These are phyloP conservation scores for Madurella fahalii DNA, from an alignment of 2,329 filamentous ascomycete species.

Conservation along the genomic window DNA sequence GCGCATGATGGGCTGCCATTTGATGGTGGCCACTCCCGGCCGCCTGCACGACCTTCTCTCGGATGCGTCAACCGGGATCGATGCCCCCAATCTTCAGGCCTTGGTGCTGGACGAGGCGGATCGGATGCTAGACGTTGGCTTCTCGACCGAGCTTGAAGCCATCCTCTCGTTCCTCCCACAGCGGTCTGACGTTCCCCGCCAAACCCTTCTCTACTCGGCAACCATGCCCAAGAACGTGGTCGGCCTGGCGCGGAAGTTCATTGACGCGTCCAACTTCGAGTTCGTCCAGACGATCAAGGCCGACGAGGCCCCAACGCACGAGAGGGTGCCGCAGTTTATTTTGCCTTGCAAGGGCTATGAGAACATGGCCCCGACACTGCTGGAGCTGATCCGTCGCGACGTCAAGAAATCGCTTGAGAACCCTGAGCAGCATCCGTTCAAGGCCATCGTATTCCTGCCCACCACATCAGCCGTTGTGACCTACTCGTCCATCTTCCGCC, in stretches of 20 bases:
- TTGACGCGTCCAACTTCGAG: conserved; percentile 76
- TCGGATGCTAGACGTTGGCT: conserved; percentile 95
- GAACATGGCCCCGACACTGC: conserved; percentile 70
- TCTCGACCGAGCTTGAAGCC: conserved; percentile 59
- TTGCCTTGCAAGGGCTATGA: conserved; percentile 65
- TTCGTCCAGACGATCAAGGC: conserved; percentile 84
- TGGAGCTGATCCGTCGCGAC: conserved; percentile 69
- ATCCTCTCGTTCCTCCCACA: conserved; percentile 63
- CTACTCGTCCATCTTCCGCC: conserved; percentile 54
- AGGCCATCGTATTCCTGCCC: conserved; percentile 91
- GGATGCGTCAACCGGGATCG: conserved; percentile 59
- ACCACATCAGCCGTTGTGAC: conserved; percentile 70
- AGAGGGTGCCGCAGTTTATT: conserved; percentile 75
- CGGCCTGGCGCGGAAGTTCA: conserved; percentile 68
- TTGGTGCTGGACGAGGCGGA: conserved; percentile 96
- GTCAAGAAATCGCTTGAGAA: conserved; percentile 37
- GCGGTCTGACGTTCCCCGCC: conserved; percentile 60
- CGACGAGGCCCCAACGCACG: conserved; percentile 80
- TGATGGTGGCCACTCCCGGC: conserved; percentile 87
- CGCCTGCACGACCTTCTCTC: conserved; percentile 77
- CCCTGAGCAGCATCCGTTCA: conserved; percentile 62
- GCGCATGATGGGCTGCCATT: conserved; percentile 72
- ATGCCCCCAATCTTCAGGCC: conserved; percentile 78
- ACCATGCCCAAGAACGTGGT: conserved; percentile 85
- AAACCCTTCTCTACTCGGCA: conserved; percentile 93